These are phyloP conservation scores for Exsudoporus frostii DNA, from an alignment of 768 basidiomycete species.

Conservation along the genomic window DNA sequence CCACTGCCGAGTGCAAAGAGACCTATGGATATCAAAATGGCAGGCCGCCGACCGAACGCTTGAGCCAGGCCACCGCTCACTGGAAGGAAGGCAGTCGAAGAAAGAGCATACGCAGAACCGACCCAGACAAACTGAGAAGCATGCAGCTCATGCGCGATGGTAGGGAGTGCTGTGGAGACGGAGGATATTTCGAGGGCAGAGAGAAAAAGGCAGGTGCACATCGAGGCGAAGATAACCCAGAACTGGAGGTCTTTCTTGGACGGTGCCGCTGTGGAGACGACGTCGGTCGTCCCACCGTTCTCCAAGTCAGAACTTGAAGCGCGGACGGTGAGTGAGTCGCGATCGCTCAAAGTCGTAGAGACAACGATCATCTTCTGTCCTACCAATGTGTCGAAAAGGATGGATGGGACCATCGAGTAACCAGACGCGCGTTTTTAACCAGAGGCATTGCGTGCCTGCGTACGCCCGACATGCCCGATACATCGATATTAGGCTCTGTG, in stretches of 20 bases:
- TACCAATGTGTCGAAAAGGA: no score
- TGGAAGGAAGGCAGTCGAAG: constrained; percentile 37
- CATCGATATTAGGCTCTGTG: no score
- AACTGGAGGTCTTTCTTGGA: constrained; percentile 18
- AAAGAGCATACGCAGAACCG: constrained; percentile 35
- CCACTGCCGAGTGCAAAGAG: constrained; percentile 42
- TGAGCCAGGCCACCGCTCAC: constrained; percentile 36
- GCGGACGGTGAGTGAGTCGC: no score
- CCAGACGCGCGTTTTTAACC: no score
- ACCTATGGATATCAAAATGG: constrained; percentile 30
- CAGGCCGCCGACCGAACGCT: constrained; percentile 38
- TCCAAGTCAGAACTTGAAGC: no score
- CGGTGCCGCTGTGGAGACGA: neutral
- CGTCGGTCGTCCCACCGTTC: no score
- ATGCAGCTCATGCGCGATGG: constrained; percentile 29
- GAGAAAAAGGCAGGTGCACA: constrained; percentile 25
- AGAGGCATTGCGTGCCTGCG: no score
- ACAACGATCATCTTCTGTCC: no score
- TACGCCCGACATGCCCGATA: no score
- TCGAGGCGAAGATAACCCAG: constrained; percentile 29
- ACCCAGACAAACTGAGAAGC: constrained; percentile 36
- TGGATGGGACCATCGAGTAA: no score
- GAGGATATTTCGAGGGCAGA: constrained; percentile 28
- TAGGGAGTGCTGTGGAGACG: constrained; percentile 33
- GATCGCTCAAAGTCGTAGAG: no score